These are phyloP conservation scores for Chaetomiaceae sp. DNA, from an alignment of 2,329 filamentous ascomycete species.

Conservation along the genomic window DNA sequence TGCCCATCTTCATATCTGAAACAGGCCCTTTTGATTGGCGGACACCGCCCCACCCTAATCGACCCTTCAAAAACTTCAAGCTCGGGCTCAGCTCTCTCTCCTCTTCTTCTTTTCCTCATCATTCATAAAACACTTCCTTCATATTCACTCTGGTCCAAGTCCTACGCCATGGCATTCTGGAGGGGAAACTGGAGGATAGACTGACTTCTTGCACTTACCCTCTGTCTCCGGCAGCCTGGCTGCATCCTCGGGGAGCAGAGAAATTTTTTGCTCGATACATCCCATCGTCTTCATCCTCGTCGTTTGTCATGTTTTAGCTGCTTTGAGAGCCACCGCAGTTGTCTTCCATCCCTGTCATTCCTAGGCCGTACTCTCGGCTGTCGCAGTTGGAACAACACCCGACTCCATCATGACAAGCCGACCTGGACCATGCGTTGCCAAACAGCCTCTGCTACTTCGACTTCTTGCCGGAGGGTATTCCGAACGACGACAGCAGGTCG, in stretches of 20 bases:
- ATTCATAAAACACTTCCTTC: conserved; percentile 44
- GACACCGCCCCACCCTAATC: conserved; percentile 2
- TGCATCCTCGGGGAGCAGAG: conserved; percentile 32
- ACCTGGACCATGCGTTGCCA: background rate
- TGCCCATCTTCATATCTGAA: too few species aligned
- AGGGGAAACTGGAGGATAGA: conserved; percentile 73
- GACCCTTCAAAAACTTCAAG: conserved; percentile 19
- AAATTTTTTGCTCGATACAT: conserved; percentile 35
- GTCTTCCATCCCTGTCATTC: too few species aligned
- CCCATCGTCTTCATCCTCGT: background rate
- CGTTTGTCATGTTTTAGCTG: background rate
- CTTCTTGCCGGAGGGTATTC: background rate
- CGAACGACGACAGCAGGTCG: conserved; percentile 5
- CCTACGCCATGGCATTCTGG: conserved; percentile 49
- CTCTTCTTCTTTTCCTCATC: conserved; percentile 33
- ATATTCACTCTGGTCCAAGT: conserved; percentile 66
- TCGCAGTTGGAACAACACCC: too few species aligned
- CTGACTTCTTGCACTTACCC: conserved; percentile 47
- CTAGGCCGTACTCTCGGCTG: too few species aligned
- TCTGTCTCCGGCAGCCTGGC: conserved; percentile 37
- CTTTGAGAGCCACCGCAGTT: too few species aligned
- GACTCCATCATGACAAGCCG: too few species aligned
- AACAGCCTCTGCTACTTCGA: too few species aligned
- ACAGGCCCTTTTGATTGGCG: conserved; percentile 24
- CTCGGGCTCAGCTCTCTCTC: conserved; percentile 21